Base-by-base conservation (phyloP, 768 basidiomycete genomes). In the Termitomyces heimii region DNA sequence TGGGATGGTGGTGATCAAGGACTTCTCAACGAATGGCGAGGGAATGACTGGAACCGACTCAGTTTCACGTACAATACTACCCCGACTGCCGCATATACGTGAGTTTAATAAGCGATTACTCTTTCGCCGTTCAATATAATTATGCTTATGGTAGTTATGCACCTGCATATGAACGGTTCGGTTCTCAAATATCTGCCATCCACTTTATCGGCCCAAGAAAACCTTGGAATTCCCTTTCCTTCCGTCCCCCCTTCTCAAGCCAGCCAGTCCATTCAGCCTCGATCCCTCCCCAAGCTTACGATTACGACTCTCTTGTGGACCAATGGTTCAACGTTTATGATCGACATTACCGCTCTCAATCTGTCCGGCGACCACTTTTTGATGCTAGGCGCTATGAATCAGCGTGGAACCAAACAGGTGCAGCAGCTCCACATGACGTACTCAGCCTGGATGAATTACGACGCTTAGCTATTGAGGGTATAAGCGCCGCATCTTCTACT, bases 1-100 rank as follows among this genome's bases (percentile, higher is more conserved):
- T 98, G 95, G 88, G 96, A 98, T 66, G 97, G 97, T 9, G 97
- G 94, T n/a, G 97, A 99, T 73, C 97, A 99, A 70, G 97, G 97
- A 16, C 75, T 98, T 60, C 79, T 98, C 62, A 98, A 98, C 66
- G 95, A 98, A 75, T 98, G 94, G 94, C 79, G 89, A 62, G 85
- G 87, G 32, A 70, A 70, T 20, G 71, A 91, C 67, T 99, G 97
- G 97, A 84, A 97, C 65, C 82, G 94, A 64, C 85, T 99, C 63
- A 94, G 94, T 69, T 99, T 98, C 73, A 92, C 87, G 42, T 99
- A 97, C 76, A 99, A 99, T 71, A 97, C 95, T 16, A 98, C 97
- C 3, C 97, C 97, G 18, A 94, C 94, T 14, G 94, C 96, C 57
- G 93, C 88, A 54, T 98, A 98, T 76, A 94, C 92, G 89, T 95